These are phyloP conservation scores for Graphiopsis chlorocephala DNA, from an alignment of 2,329 filamentous ascomycete species.

Conservation along the genomic window DNA sequence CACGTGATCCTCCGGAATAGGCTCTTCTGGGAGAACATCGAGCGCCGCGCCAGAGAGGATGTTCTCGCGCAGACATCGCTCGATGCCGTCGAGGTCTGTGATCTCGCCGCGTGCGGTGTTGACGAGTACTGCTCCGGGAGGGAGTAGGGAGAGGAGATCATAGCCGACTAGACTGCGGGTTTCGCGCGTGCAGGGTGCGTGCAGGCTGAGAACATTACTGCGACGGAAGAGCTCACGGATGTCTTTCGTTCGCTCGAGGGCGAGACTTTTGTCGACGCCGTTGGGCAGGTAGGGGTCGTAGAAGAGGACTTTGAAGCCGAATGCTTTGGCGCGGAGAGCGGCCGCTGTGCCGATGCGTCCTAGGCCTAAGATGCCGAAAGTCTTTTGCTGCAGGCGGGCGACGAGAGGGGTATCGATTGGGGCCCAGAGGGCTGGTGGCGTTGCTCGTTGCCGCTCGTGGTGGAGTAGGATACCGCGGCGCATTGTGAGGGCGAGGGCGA, in stretches of 20 bases:
- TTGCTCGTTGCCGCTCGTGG: slow-evolving; percentile 30
- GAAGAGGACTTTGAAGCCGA: slow-evolving; percentile 33
- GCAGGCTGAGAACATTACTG: slow-evolving; percentile 63
- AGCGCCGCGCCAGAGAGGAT: slow-evolving; percentile 32
- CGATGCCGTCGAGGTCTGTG: slow-evolving; percentile 32
- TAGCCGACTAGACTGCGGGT: slow-evolving; percentile 30
- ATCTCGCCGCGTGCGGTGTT: slow-evolving; percentile 35
- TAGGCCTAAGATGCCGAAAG: slow-evolving; percentile 31
- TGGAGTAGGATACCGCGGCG: slow-evolving; percentile 32
- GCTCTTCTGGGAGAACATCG: slow-evolving; percentile 35
- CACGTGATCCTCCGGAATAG: slow-evolving; percentile 29
- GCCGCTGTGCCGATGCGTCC: slow-evolving; percentile 33
- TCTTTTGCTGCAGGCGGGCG: slow-evolving; percentile 26
- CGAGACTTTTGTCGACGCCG: slow-evolving; percentile 33
- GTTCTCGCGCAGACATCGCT: slow-evolving; percentile 28
- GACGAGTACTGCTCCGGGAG: slow-evolving; percentile 29
- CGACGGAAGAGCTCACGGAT: slow-evolving; percentile 36
- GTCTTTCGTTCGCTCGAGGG: slow-evolving; percentile 30
- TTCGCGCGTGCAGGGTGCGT: slow-evolving; percentile 74
- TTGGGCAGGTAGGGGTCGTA: slow-evolving; percentile 35
- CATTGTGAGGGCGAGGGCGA: slow-evolving; percentile 30
- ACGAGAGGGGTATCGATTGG: slow-evolving; percentile 30
- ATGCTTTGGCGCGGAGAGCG: slow-evolving; percentile 32
- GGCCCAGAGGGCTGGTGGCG: slow-evolving; percentile 32
- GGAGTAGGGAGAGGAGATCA: slow-evolving; percentile 30